phyloP scores from a whole-genome alignment of 768 basidiomycete genomes.

The Psilocybe subaeruginosa region DNA sequence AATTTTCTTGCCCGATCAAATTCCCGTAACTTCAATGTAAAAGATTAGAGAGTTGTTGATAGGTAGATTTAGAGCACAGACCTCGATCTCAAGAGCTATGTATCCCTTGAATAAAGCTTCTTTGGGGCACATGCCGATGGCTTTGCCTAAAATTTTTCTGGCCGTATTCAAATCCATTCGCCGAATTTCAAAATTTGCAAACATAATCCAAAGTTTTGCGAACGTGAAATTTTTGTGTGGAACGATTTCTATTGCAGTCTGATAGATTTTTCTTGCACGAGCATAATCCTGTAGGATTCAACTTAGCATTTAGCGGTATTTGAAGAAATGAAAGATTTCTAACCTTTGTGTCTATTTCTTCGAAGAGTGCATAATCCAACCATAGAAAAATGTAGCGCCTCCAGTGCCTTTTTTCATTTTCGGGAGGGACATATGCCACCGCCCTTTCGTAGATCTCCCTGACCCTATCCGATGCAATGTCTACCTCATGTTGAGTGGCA shows the following conservation, averaged over 20 bases:
- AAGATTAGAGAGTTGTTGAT: not conserved
- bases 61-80: constrained; percentile 33
- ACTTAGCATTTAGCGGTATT: not conserved
- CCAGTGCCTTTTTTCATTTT: constrained; percentile 90
- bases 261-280: constrained; percentile 87
- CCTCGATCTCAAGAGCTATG: constrained; percentile 88
- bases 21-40: constrained; percentile 68
- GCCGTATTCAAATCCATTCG: constrained; percentile 84
- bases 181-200: constrained; percentile 89
- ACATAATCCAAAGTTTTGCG: constrained; percentile 94
- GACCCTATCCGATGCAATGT: constrained; percentile 64
- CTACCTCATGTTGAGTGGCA: constrained; percentile 66
- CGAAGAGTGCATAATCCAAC: constrained; percentile 94
- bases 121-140: constrained; percentile 94
- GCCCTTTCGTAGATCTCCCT: constrained; percentile 94
- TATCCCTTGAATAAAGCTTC: constrained; percentile 94
- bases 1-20: constrained; percentile 89
- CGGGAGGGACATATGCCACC: constrained; percentile 94
- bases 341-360: constrained; percentile 92
- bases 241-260: constrained; percentile 82
- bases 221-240: constrained; percentile 97
- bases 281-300: constrained; percentile 62
- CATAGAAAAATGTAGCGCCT: constrained; percentile 87
- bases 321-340: constrained; percentile 11
- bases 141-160: constrained; percentile 83